Base-by-base conservation (phyloP, 2,329 filamentous ascomycete species). In the Aspergillus sp. region DNA sequence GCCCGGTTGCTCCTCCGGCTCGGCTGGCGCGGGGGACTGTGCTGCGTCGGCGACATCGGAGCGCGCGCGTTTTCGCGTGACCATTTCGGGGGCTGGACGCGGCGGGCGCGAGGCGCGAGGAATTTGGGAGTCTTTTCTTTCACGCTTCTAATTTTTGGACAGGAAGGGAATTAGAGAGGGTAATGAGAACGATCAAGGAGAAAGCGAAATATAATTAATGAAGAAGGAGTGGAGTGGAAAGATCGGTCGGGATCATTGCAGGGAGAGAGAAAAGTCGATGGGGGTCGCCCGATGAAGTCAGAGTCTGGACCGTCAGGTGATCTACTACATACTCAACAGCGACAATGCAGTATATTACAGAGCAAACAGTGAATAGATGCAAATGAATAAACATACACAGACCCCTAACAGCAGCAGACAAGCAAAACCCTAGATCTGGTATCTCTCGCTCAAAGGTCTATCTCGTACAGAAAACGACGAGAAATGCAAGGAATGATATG, bases 1-100 rank as follows among this genome's bases (percentile, higher is more conserved):
- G 19, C 55, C 57, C 35, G 53, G 47, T n/a, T n/a, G n/a, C 37
- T 63, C 60, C 48, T 58, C 50, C 13, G 43, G 33, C 19, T 22
- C 15, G 43, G 35, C 40, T 57, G 61, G 51, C 51, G 56, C 42
- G 40, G 26, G 12, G n/a, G 26, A 8, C 26, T n/a, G 60, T 40
- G 66, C 57, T 29, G 69, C 61, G 44, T 64, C 61, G 52, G 74
- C 72, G 57, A 67, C 67, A 53, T 74, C 71, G 48, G 70, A 69
- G 52, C 67, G 61, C 46, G 57, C 64, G 53, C 71, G 68, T 60
- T 74, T 74, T 59, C 69, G 67, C 58, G 69, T 64, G 49, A 63
- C 64, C 69, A 71, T 73, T 44, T 49, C 55, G 52, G 50, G 48
- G 49, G 49, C 35, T 47, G 44, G 44, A 43, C 49, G 51, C 49